Percentiles rank a stretch among this genome's conserved stretches.
These are phyloP conservation scores for Heterobasidion irregulare DNA, from an alignment of 1,284 basidiomycete species.

Conservation along the genomic window DNA sequence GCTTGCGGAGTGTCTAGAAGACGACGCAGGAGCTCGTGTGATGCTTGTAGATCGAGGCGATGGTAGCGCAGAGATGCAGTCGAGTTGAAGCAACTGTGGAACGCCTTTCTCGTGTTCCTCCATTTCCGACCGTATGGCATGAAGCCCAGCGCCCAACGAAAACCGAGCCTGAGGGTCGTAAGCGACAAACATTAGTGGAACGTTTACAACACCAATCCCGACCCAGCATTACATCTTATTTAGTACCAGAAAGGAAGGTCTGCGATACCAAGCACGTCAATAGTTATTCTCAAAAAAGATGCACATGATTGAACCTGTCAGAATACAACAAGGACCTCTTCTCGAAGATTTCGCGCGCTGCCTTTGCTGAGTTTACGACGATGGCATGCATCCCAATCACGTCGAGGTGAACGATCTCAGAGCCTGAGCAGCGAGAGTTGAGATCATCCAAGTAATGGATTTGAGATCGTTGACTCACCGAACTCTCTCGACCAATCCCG, in stretches of 20 bases:
- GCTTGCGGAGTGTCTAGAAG: conserved; percentile 16
- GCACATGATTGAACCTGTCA: conserved; percentile 4
- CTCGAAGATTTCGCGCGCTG: conserved; percentile 12
- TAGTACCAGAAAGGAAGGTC: conserved; percentile 3
- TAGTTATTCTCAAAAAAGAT: not conserved
- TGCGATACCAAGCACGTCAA: not conserved
- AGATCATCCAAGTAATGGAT: not conserved
- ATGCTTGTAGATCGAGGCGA: conserved; percentile 13
- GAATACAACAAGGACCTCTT: conserved; percentile 9
- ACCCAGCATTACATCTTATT: conserved; percentile 1
- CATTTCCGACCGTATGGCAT: conserved; percentile 5
- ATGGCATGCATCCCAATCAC: conserved; percentile 8
- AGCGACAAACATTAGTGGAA: not conserved
- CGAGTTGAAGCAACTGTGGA: conserved; percentile 6
- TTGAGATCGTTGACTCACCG: not conserved
- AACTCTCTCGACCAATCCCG: conserved; percentile 6
- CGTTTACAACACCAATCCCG: not conserved
- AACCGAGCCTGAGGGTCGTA: conserved; percentile 4
- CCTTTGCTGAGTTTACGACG: conserved; percentile 9
- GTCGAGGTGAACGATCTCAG: conserved; percentile 7
- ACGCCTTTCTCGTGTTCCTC: conserved; percentile 4
- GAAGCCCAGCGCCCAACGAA: conserved; percentile 14
- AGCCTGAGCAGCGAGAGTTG: conserved; percentile 1
- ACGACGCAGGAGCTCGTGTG: conserved; percentile 12
- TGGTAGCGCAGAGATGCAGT: conserved; percentile 15